These are phyloP conservation scores for Hortiboletus campestris DNA, from an alignment of 768 basidiomycete species.

Conservation along the genomic window DNA sequence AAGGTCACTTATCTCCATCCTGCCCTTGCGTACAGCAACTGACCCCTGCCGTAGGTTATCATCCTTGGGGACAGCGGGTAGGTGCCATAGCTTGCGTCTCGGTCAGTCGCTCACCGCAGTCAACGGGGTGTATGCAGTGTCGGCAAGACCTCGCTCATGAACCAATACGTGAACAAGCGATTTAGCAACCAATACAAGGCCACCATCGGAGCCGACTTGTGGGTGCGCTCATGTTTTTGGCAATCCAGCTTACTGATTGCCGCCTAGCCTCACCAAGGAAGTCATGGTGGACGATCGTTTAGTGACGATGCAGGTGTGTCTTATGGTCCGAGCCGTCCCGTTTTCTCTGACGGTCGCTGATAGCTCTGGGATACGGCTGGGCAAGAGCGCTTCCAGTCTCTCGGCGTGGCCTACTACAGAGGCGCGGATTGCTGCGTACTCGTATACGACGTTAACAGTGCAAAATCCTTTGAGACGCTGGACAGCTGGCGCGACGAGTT, in stretches of 20 bases:
- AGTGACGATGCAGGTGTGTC: conserved; percentile 94
- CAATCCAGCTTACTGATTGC: conserved; percentile 4
- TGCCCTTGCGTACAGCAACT: conserved; percentile 4
- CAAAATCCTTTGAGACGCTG: conserved; percentile 97
- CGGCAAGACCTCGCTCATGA: conserved; percentile 99
- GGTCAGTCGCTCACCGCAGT: conserved; percentile 8
- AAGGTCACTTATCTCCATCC: conserved; percentile 51
- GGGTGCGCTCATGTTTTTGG: conserved; percentile 35
- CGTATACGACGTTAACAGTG: conserved; percentile 98
- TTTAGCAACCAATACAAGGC: conserved; percentile 99
- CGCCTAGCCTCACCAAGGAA: conserved; percentile 86
- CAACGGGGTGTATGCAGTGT: conserved; percentile 51
- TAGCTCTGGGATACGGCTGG: conserved; percentile 99
- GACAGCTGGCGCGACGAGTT: conserved; percentile 99
- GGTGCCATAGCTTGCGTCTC: conserved; percentile 25
- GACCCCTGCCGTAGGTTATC: conserved; percentile 67
- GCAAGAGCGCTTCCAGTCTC: conserved; percentile 98
- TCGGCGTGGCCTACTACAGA: conserved; percentile 98
- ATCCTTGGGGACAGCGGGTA: conserved; percentile 98
- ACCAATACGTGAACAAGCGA: conserved; percentile 99
- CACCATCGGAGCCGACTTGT: conserved; percentile 97
- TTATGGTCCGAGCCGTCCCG: neutral
- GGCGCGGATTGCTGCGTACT: conserved; percentile 99
- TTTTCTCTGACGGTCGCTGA: conserved; percentile 1
- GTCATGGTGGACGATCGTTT: conserved; percentile 97